Evolutionary conservation across 2,329 filamentous ascomycete genomes (phyloP), one percentile per base, ranked within the genome.

Genomic region (Colletotrichum incanum): DNA sequence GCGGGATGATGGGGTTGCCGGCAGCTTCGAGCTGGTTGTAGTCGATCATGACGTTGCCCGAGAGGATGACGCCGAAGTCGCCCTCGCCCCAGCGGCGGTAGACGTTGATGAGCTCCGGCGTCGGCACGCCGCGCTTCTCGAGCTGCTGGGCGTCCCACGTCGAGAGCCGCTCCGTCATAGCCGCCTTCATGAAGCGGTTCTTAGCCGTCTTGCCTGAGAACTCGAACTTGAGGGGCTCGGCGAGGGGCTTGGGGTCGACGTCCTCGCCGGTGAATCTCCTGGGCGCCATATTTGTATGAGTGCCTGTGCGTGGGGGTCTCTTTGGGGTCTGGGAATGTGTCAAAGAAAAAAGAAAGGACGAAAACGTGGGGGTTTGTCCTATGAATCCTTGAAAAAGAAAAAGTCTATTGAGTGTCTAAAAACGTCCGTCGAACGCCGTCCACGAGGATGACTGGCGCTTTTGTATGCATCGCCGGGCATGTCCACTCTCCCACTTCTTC

Each of bases 81-180:
- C 87, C 87, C 74, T 88, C 85, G 18, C 89, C 89, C 88, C 89
- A 92, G 73, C 85, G 80, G 64, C 85, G 82, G 79, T 91, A 91
- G 52, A 90, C 81, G 52, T 90, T 88, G 76, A 89, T 76, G 26
- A 82, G 76, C 55, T 84, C 79, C 47, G 79, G 74, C 2, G 80
- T 80, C 1, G 84, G 83, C n/a, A 85, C 76, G 0, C 84, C 84
- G 60, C 91, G 86, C 2, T 84, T 84, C 34, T 85, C 80, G 16
- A 87, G 75, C 67, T 88, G 83, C 28, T 85, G 84, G 5, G 87
- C 82, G 69, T 89, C 84, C 89, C 90, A 93, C 2, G 87, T 89
- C 0, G 90, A 88, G 20, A 93, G 82, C 16, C 87, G 84, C 78
- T 93, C 92, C 2, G 89, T 89, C 91, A 93, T 93, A 52, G 92